Evolutionary conservation across 2,329 filamentous ascomycete genomes (phyloP).

Genomic region (Phialophora chinensis): DNA sequence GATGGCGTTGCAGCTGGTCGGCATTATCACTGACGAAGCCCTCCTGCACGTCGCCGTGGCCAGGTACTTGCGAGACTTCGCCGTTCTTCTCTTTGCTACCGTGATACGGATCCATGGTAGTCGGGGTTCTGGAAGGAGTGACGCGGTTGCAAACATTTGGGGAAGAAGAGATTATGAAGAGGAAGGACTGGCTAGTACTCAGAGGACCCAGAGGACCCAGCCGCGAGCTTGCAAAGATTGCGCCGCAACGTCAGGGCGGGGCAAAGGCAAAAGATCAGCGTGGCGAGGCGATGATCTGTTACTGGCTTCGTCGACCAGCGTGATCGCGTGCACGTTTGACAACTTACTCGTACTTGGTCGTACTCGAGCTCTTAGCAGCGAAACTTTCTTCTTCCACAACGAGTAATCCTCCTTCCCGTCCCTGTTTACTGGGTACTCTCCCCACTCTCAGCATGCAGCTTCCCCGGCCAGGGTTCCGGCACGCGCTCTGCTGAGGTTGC

Average conservation of each 20-base stretch:
- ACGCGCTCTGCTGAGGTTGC: neutral
- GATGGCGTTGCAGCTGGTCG: conserved; percentile 15
- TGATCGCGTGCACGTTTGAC: neutral
- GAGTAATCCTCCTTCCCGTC: neutral
- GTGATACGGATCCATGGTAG: neutral
- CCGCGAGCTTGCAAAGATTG: neutral
- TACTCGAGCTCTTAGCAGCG: neutral
- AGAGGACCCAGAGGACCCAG: neutral
- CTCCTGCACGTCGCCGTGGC: conserved; percentile 1
- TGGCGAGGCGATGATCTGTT: neutral
- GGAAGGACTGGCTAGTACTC: neutral
- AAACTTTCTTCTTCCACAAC: neutral
- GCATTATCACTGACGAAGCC: conserved; percentile 8
- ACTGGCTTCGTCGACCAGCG: neutral
- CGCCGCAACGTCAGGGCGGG: neutral
- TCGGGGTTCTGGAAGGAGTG: neutral
- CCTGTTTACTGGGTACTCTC: neutral
- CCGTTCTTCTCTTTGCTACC: conserved; percentile 6
- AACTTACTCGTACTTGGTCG: neutral
- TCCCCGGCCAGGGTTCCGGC: too few relatives aligned
- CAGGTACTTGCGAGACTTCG: neutral
- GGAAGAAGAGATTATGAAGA: neutral
- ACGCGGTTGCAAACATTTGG: neutral
- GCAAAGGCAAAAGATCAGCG: neutral
- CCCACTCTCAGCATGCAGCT: neutral